Conservation (phyloP, 1,284 basidiomycete genomes). For the Apiotrichum gracile region DNA sequence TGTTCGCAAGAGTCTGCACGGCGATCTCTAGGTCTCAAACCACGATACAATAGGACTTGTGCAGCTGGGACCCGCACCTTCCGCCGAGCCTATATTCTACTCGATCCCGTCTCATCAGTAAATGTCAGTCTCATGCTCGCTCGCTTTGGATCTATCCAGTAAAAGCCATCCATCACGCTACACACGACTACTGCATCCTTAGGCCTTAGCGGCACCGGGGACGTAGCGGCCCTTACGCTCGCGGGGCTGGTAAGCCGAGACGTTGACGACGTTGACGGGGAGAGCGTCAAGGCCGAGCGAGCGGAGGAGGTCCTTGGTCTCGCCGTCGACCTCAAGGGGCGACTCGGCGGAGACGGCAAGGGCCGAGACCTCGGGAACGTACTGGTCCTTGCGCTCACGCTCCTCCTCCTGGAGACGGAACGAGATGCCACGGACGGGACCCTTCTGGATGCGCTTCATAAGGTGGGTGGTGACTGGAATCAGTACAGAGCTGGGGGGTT, state of each 20-base stretch:
- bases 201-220: slow-evolving; percentile 62
- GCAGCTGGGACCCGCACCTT: too few species aligned
- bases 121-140: too few species aligned
- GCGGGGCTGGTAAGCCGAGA: slow-evolving; percentile 57
- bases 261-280: slow-evolving; percentile 63
- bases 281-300: slow-evolving; percentile 88
- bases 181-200: slow-evolving; percentile 8
- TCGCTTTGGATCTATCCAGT: slow-evolving; percentile 7
- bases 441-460: slow-evolving; percentile 99
- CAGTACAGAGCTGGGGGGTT: neutral
- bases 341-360: slow-evolving; percentile 66
- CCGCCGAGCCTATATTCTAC: too few species aligned
- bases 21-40: too few species aligned
- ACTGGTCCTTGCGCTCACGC: slow-evolving; percentile 98
- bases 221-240: slow-evolving; percentile 76
- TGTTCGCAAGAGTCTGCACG: too few species aligned
- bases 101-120: too few species aligned
- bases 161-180: slow-evolving; percentile 15
- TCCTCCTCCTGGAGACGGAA: slow-evolving; percentile 99
- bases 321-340: slow-evolving; percentile 78
- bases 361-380: slow-evolving; percentile 92
- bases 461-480: slow-evolving; percentile 84
- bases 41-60: too few species aligned
- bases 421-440: slow-evolving; percentile 99
- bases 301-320: slow-evolving; percentile 87